A percentile compares a stretch with the other conserved stretches of the same genome.
These are phyloP conservation scores for Uncinocarpus reesii DNA, from an alignment of 2,329 filamentous ascomycete species.

Conservation along the genomic window DNA sequence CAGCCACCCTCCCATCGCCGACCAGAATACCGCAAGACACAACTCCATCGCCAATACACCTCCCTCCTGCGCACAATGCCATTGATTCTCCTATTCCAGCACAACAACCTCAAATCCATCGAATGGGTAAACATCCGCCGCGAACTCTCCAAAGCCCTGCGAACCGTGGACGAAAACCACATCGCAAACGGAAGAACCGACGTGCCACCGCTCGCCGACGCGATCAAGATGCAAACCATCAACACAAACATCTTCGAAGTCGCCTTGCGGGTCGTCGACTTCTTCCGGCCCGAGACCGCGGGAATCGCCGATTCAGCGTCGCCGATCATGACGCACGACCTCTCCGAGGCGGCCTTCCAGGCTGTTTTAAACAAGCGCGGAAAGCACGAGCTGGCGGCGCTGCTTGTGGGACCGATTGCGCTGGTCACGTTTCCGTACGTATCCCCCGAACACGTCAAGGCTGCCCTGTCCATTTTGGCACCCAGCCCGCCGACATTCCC, in stretches of 20 bases:
- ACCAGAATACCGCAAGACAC: conserved; percentile 78
- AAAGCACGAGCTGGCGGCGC: conserved; percentile 56
- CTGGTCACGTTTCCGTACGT: conserved; percentile 71
- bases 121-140: conserved; percentile 66
- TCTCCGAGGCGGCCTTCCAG: conserved; percentile 47
- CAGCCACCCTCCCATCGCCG: conserved; percentile 83
- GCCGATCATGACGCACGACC: conserved; percentile 44
- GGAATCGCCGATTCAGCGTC: conserved; percentile 23
- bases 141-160: conserved; percentile 53
- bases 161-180: conserved; percentile 57
- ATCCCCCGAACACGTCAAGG: conserved; percentile 72
- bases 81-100: conserved; percentile 75
- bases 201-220: conserved; percentile 42
- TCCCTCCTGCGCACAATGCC: conserved; percentile 78
- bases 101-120: conserved; percentile 62
- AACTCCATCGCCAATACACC: conserved; percentile 77
- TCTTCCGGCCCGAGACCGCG: conserved; percentile 50
- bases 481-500: conserved; percentile 65
- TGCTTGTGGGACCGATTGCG: conserved; percentile 73
- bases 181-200: conserved; percentile 43
- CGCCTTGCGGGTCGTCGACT: conserved; percentile 76
- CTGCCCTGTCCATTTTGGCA: conserved; percentile 65
- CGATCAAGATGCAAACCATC: conserved; percentile 69
- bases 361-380: conserved; percentile 42
- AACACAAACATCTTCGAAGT: conserved; percentile 82